These are phyloP conservation scores for Thraustochytrium sp. DNA, from an alignment of 352 stramenopile genomes.

Conservation along the genomic window DNA sequence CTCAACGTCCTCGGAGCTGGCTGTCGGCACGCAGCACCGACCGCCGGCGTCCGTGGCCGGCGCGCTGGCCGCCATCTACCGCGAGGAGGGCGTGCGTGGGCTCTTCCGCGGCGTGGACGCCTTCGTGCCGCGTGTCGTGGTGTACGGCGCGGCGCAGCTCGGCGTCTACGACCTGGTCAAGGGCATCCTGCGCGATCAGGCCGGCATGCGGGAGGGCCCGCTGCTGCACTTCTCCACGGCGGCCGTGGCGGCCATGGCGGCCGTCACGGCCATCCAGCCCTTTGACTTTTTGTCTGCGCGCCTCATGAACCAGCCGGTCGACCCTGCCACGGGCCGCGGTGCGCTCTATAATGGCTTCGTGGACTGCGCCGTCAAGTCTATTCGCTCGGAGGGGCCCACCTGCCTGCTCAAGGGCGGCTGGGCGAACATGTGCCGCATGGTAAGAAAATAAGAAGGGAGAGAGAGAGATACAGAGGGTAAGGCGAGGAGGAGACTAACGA, in stretches of 20 bases:
- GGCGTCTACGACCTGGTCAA: slow-evolving; percentile 34
- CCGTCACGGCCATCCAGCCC: slow-evolving; percentile 21
- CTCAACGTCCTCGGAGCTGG: neutral
- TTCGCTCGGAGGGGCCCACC: neutral
- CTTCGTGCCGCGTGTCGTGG: slow-evolving; percentile 23
- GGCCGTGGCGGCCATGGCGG: neutral
- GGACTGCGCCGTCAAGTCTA: slow-evolving; percentile 9
- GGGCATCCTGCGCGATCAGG: neutral
- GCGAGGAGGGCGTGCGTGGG: neutral
- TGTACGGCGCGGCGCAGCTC: slow-evolving; percentile 34
- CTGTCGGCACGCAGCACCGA: slow-evolving; percentile 10
- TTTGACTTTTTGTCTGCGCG: slow-evolving; percentile 37
- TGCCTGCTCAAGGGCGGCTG: slow-evolving; percentile 26
- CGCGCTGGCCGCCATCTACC: neutral
- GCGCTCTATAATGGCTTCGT: neutral
- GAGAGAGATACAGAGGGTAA: neutral
- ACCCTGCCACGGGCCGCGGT: neutral
- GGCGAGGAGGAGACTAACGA: neutral
- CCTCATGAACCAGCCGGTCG: neutral
- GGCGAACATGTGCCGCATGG: slow-evolving; percentile 38
- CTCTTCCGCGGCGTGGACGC: neutral
- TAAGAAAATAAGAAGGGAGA: neutral
- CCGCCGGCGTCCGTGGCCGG: neutral
- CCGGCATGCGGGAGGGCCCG: neutral
- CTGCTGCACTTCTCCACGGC: neutral